Conservation (phyloP, 2,329 filamentous ascomycete genomes). For the Simplicillium sp. region DNA sequence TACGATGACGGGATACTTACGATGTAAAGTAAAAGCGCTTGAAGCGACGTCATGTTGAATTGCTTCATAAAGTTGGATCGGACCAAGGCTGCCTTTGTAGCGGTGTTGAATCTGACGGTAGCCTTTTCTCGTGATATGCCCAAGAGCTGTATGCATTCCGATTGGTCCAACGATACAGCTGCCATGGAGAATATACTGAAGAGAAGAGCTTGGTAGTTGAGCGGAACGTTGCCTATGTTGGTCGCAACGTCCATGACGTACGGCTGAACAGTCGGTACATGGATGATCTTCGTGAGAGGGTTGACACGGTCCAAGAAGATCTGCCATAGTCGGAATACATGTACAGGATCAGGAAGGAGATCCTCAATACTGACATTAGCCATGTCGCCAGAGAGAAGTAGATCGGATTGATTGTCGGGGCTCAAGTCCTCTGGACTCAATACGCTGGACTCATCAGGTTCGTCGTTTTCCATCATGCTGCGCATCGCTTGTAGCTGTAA, state of each 20-base stretch:
- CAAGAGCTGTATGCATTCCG: constrained; percentile 45
- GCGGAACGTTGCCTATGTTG: constrained; percentile 43
- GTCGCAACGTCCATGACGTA: constrained; percentile 54
- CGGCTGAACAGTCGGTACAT: constrained; percentile 60
- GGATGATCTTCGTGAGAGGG: constrained; percentile 62
- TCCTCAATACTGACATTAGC: constrained; percentile 30
- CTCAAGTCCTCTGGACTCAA: constrained; percentile 38
- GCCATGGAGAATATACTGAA: constrained; percentile 59
- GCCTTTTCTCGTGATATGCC: constrained; percentile 39
- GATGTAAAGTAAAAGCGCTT: constrained; percentile 49
- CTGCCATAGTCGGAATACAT: constrained; percentile 67
- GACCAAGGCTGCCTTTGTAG: constrained; percentile 38
- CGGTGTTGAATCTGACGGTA: constrained; percentile 40
- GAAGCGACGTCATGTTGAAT: constrained; percentile 48
- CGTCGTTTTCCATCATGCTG: constrained; percentile 43
- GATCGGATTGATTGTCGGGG: constrained; percentile 42
- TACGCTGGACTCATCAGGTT: constrained; percentile 36
- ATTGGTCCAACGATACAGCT: constrained; percentile 41
- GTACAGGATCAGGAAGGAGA: constrained; percentile 54
- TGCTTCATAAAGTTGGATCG: constrained; percentile 48
- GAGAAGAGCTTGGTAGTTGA: constrained; percentile 50
- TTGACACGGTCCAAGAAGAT: constrained; percentile 66
- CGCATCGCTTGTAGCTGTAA: constrained; percentile 47
- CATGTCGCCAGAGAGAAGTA: constrained; percentile 35
- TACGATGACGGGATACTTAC: constrained; percentile 20